These are phyloP conservation scores for Ilex paraguariensis DNA, from an alignment of 305 asterid species.

Conservation along the genomic window DNA sequence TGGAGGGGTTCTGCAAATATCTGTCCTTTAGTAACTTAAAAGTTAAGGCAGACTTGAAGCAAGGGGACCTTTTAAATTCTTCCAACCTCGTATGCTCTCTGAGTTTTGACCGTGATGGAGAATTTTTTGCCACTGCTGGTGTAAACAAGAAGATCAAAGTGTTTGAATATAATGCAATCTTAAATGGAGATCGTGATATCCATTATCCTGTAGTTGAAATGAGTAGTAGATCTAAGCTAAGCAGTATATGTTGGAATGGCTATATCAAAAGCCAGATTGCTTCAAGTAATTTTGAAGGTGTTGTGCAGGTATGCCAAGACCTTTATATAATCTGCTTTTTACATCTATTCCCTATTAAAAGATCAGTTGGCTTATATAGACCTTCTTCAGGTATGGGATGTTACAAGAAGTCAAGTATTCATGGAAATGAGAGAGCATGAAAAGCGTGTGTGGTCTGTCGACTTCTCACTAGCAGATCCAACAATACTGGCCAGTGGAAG, in stretches of 20 bases:
- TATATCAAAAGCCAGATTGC: slow-evolving; percentile 96
- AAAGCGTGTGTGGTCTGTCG: slow-evolving; percentile 93
- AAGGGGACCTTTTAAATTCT: slow-evolving; percentile 90
- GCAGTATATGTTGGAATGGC: slow-evolving; percentile 97
- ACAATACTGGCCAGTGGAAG: slow-evolving; percentile 97
- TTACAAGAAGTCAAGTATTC: slow-evolving; percentile 75
- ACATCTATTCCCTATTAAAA: not conserved
- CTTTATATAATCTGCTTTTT: not conserved
- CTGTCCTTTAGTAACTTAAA: slow-evolving; percentile 69
- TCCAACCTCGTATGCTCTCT: slow-evolving; percentile 93
- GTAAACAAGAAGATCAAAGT: slow-evolving; percentile 95
- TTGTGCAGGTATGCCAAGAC: slow-evolving; percentile 64
- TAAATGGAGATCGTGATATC: slow-evolving; percentile 71
- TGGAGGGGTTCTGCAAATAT: slow-evolving; percentile 83
- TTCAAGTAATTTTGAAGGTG: slow-evolving; percentile 96
- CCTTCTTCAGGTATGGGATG: slow-evolving; percentile 81
- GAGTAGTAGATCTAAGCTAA: slow-evolving; percentile 85
- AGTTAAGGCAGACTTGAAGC: slow-evolving; percentile 91
- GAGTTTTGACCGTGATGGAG: slow-evolving; percentile 96
- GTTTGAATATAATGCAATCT: slow-evolving; percentile 74
- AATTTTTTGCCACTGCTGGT: slow-evolving; percentile 95
- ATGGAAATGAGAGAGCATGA: slow-evolving; percentile 96
- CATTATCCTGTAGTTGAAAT: slow-evolving; percentile 96
- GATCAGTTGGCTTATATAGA: no score
- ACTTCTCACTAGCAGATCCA: slow-evolving; percentile 90